phyloP scores from a whole-genome alignment of 495 filamentous ascomycete genomes.

The Aspergillus haitiensis region DNA sequence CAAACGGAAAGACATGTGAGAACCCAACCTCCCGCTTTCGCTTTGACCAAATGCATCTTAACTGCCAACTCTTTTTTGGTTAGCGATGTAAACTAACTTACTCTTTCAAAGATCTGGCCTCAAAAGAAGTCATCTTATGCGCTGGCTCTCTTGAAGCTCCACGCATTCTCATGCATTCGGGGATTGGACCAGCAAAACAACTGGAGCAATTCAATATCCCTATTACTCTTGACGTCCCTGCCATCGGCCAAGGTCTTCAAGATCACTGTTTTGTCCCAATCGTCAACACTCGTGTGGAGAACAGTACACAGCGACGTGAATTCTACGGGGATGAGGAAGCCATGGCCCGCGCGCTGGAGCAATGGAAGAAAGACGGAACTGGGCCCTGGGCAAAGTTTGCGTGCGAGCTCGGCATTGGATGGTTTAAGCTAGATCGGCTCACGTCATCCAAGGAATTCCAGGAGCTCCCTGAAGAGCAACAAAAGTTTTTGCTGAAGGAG shows the following conservation, averaged over 20 bases:
- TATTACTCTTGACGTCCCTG: constrained; percentile 46
- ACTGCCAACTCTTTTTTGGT: neutral
- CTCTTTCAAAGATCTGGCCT: constrained; percentile 35
- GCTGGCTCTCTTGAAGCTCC: constrained; percentile 60
- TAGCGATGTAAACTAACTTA: neutral
- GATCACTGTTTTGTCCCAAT: constrained; percentile 49
- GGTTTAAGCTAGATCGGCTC: constrained; percentile 50
- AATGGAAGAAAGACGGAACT: constrained; percentile 49
- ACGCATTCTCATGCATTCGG: constrained; percentile 63
- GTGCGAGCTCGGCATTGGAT: constrained; percentile 50
- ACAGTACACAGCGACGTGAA: constrained; percentile 33
- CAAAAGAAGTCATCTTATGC: constrained; percentile 58
- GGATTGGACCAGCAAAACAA: constrained; percentile 57
- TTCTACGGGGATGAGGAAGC: constrained; percentile 35
- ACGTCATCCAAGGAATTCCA: constrained; percentile 39
- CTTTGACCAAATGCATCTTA: too few relatives aligned
- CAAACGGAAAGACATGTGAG: constrained; percentile 39
- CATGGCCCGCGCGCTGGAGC: constrained; percentile 25
- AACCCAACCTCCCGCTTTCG: neutral
- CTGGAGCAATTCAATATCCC: constrained; percentile 55
- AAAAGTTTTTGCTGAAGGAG: neutral
- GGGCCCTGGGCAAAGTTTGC: constrained; percentile 42
- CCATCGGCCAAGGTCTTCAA: constrained; percentile 58
- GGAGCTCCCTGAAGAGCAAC: constrained; percentile 28
- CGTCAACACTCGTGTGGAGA: constrained; percentile 26